These are phyloP conservation scores for Candida broadrunensis DNA, from an alignment of 805 yeast species.

Conservation along the genomic window DNA sequence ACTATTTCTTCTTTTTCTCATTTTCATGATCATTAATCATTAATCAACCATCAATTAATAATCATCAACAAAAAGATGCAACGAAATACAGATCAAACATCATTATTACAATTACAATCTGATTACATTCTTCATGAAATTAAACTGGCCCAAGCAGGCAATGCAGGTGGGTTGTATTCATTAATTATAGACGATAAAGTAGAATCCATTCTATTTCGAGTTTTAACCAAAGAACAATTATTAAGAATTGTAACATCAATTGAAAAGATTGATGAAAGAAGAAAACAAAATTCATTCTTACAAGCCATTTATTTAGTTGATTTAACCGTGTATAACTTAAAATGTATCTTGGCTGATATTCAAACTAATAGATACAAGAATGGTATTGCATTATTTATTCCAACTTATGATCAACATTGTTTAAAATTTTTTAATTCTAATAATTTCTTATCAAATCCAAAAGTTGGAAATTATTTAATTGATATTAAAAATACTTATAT, in stretches of 20 bases:
- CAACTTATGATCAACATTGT: conserved; percentile 17
- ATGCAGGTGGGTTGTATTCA: conserved; percentile 28
- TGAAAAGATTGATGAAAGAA: conserved; percentile 57
- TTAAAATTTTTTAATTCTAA: conserved; percentile 14
- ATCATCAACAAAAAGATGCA: no score
- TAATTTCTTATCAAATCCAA: conserved; percentile 28
- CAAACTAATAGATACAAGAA: conserved; percentile 69
- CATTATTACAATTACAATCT: conserved; percentile 26
- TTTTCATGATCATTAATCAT: no score
- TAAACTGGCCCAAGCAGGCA: conserved; percentile 20
- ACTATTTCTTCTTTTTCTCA: no score
- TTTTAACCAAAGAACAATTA: conserved; percentile 48
- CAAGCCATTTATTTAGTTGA: conserved; percentile 81
- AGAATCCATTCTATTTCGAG: conserved; percentile 43
- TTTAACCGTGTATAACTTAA: conserved; percentile 63
- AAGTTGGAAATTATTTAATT: conserved; percentile 24
- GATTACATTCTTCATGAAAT: conserved; percentile 28
- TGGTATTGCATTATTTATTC: conserved; percentile 67
- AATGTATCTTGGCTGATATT: conserved; percentile 76
- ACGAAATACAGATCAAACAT: conserved; percentile 20
- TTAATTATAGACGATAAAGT: conserved; percentile 58
- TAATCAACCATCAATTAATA: no score
- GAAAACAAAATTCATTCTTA: conserved; percentile 60
- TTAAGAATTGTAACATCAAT: conserved; percentile 59
- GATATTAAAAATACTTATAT: conserved; percentile 7